Conservation (phyloP, 2,329 filamentous ascomycete genomes). For the Penicillium italicum region DNA sequence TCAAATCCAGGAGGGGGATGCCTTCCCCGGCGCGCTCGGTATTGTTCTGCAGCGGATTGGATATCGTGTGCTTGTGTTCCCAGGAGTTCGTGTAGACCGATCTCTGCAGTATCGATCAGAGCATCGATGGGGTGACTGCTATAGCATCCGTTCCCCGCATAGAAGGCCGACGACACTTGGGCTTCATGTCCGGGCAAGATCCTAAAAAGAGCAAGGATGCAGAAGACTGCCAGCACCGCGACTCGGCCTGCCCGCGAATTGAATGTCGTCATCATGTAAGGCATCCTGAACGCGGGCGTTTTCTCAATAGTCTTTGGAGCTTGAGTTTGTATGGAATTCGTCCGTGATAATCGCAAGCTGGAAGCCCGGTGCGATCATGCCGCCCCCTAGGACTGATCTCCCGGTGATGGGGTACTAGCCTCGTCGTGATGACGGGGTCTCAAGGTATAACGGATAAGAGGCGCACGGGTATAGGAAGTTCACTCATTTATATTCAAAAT, state of each 20-base stretch:
- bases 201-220: neutral
- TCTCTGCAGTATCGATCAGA: conserved; percentile 16
- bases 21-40: conserved; percentile 44
- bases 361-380: neutral
- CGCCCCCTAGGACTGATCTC: neutral
- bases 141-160: neutral
- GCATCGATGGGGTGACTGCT: conserved; percentile 17
- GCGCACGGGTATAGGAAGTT: neutral
- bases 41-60: conserved; percentile 40
- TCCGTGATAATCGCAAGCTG: neutral
- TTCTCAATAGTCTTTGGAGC: neutral
- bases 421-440: neutral
- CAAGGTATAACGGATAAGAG: neutral
- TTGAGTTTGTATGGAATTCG: neutral
- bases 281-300: neutral
- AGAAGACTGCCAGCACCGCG: neutral
- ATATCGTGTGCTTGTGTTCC: conserved; percentile 37
- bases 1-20: conserved; percentile 52
- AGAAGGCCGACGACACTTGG: neutral
- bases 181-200: neutral
- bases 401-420: neutral
- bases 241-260: conserved; percentile 2
- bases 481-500: neutral
- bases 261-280: neutral
- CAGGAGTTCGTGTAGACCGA: conserved; percentile 12